Evolutionary conservation across 768 basidiomycete species (phyloP).

Genomic region (Russula lepida): DNA sequence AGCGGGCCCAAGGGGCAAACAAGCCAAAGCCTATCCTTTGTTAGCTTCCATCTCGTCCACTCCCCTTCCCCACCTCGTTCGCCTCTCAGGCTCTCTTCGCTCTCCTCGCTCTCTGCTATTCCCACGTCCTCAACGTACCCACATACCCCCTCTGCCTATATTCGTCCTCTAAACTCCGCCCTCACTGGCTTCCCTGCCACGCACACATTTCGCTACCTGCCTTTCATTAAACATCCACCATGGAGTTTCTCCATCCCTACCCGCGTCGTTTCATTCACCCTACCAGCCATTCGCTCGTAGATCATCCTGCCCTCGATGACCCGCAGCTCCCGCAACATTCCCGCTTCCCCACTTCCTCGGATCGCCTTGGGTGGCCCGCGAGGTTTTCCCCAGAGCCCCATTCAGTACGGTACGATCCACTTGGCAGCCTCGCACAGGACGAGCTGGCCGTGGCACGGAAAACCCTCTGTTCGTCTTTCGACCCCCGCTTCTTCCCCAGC

Average conservation of each 20-base stretch:
- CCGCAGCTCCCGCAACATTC: background rate
- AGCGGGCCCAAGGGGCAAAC: conserved; percentile 23
- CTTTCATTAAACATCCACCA: background rate
- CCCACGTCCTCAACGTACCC: background rate
- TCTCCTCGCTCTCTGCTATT: background rate
- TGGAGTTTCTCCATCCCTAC: conserved; percentile 9
- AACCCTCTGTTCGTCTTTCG: conserved; percentile 2
- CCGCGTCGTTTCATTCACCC: background rate
- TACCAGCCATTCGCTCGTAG: background rate
- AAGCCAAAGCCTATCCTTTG: conserved; percentile 20
- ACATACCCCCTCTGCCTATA: background rate
- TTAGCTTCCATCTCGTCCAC: conserved; percentile 17
- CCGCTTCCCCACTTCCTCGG: conserved; percentile 10
- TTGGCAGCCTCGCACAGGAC: conserved; percentile 13
- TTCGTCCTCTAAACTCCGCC: conserved; percentile 19
- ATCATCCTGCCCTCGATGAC: background rate
- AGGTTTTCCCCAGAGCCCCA: background rate
- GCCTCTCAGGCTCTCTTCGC: background rate
- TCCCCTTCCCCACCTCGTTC: background rate
- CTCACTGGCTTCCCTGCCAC: conserved; percentile 7
- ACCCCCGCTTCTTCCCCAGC: conserved; percentile 4
- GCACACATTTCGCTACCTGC: conserved; percentile 9
- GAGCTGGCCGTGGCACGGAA: background rate
- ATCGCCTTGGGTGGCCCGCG: conserved; percentile 7
- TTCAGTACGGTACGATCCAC: conserved; percentile 17